Base-by-base conservation (phyloP, 805 yeast species). In the Metschnikowia hibisci region DNA sequence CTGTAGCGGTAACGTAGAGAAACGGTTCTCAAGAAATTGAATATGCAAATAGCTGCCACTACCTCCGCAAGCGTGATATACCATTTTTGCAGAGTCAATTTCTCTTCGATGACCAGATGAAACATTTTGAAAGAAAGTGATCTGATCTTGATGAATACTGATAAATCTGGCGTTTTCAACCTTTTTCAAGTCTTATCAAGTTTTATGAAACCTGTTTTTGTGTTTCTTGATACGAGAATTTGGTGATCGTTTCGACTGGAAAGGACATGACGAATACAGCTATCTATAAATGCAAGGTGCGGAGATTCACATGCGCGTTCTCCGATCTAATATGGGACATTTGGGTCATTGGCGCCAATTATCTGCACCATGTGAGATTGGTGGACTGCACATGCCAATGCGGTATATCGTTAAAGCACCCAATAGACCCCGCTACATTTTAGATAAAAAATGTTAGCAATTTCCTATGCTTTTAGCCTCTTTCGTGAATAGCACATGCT, bases 1-100 rank as follows among this genome's bases (percentile, higher is more conserved):
- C 46, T 48, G 22, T 34, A 40, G 11, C 41, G 32, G 31, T 38
- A 36, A 30, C 46, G 16, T 7, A 47, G 36, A 15, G 34, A 4
- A 13, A 32, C 26, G 7, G 37, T 34, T 18, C 16, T 37, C 10
- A 40, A 11, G n/a, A 28, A 13, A 7, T 43, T 20, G 10, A 28
- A 26, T 10, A 38, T 3, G 11, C 7, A 32, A 12, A 16, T 15
- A 4, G 35, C 11, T 6, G 43, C 31, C 15, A 32, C 25, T 14
- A 26, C 37, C 39, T 41, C 52, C 5, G 46, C 9, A 9, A 41
- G 23, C 4, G 34, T 29, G 23, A 37, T 15, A 22, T 42, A 41
- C 51, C 51, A 47, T 26, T 29, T 37, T 18, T 44, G 46, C 34
- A 39, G 51, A 10, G 37, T 25, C 27, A 32, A 38, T 11, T 40